Evolutionary conservation across 2,329 filamentous ascomycete genomes (phyloP).

Genomic region (Purpureocillium lavendulum): DNA sequence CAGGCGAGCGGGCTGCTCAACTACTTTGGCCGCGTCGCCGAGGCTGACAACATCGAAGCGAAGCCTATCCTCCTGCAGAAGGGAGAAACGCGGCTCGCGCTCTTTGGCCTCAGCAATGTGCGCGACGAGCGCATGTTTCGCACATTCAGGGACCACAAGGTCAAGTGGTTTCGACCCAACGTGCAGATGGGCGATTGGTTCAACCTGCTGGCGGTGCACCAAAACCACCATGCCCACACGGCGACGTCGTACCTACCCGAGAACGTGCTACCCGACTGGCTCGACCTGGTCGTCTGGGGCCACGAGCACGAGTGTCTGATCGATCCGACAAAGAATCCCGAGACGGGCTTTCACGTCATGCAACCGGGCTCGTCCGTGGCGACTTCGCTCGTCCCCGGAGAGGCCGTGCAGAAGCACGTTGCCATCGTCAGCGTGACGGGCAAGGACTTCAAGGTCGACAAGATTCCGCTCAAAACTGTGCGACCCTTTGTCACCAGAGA

Average conservation of each 20-base stretch:
- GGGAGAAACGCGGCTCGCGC: slow-evolving; percentile 80
- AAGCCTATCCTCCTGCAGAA: slow-evolving; percentile 93
- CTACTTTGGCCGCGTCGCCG: slow-evolving; percentile 87
- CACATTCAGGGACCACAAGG: slow-evolving; percentile 85
- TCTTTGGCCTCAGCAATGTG: slow-evolving; percentile 94
- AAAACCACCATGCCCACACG: slow-evolving; percentile 90
- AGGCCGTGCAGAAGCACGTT: slow-evolving; percentile 86
- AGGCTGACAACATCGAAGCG: slow-evolving; percentile 87
- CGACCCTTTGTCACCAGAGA: slow-evolving; percentile 86
- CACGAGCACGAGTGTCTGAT: slow-evolving; percentile 97
- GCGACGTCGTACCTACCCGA: slow-evolving; percentile 92
- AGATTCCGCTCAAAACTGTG: slow-evolving; percentile 78
- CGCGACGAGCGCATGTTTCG: slow-evolving; percentile 90
- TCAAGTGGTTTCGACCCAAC: slow-evolving; percentile 84
- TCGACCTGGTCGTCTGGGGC: slow-evolving; percentile 91
- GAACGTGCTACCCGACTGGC: slow-evolving; percentile 81
- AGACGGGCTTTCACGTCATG: slow-evolving; percentile 91
- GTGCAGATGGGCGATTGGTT: slow-evolving; percentile 85
- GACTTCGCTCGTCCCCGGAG: slow-evolving; percentile 82
- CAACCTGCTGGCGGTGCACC: slow-evolving; percentile 89
- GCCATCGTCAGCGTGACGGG: slow-evolving; percentile 79
- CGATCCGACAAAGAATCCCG: slow-evolving; percentile 71
- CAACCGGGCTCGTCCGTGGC: slow-evolving; percentile 95
- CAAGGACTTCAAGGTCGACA: slow-evolving; percentile 70
- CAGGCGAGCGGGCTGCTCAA: slow-evolving; percentile 89